Conservation (phyloP, 345 rosid species). For the Salix exigua region DNA sequence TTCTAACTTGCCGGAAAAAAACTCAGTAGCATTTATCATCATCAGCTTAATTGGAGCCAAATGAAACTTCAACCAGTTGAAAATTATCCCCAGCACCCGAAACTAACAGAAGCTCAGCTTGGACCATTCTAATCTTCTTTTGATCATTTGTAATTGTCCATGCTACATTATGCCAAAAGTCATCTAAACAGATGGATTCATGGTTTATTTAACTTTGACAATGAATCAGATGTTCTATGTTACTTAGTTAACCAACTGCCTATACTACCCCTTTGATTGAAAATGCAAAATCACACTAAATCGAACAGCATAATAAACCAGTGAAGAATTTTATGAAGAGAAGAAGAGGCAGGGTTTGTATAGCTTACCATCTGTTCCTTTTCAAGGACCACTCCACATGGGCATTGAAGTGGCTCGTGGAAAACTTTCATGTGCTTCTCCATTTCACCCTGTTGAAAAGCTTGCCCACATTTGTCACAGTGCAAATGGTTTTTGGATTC, state of each 20-base stretch:
- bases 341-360: background rate
- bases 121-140: background rate
- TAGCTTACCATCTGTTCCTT: constrained; percentile 77
- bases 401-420: constrained; percentile 78
- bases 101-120: background rate
- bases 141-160: too few relatives aligned
- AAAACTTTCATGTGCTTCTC: constrained; percentile 89
- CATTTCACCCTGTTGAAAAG: constrained; percentile 73
- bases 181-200: background rate
- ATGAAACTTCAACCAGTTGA: background rate
- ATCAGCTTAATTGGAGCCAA: too few relatives aligned
- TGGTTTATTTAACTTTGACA: background rate
- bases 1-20: background rate
- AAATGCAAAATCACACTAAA: background rate
- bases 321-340: background rate
- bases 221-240: background rate
- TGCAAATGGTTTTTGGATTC: constrained; percentile 75
- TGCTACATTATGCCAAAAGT: background rate
- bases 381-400: constrained; percentile 77
- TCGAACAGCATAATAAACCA: background rate
- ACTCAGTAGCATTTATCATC: background rate
- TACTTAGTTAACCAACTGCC: background rate
- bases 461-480: constrained; percentile 82
- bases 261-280: background rate
- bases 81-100: background rate